Conservation (phyloP, 2,329 filamentous ascomycete genomes). For the Arthrobotrys entomopaga region DNA sequence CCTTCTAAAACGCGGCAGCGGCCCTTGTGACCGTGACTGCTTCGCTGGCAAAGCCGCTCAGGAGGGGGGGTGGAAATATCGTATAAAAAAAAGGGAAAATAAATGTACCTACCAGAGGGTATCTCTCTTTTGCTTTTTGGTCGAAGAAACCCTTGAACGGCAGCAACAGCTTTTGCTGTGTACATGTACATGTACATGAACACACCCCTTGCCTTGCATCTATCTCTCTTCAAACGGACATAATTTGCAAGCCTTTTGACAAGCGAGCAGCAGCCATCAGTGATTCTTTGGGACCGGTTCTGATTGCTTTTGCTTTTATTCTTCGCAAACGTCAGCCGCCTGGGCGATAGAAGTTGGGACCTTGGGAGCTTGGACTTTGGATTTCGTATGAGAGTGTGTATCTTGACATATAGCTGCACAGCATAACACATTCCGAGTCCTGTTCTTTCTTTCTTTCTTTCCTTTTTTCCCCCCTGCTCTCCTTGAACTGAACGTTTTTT, state of each 20-base stretch:
- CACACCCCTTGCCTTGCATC: conserved; percentile 51
- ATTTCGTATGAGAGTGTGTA: not conserved
- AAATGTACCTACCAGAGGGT: too few relatives aligned
- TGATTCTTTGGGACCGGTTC: conserved; percentile 18
- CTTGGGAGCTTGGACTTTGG: too few relatives aligned
- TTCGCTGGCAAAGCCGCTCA: conserved; percentile 54
- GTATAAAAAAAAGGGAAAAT: conserved; percentile 1
- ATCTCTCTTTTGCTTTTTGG: too few relatives aligned
- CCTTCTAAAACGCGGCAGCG: conserved; percentile 55
- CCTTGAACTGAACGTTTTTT: conserved; percentile 31
- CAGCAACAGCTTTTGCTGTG: not conserved
- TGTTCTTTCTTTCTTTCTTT: too few relatives aligned
- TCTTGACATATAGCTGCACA: conserved; percentile 25
- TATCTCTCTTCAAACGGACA: conserved; percentile 4
- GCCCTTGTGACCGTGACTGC: conserved; percentile 56
- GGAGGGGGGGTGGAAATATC: conserved; percentile 27
- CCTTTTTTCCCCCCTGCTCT: too few relatives aligned
- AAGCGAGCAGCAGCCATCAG: conserved; percentile 45
- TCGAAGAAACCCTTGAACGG: too few relatives aligned
- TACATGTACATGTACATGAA: conserved; percentile 52
- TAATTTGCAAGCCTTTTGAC: conserved; percentile 27
- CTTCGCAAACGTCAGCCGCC: not conserved
- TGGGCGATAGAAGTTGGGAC: not conserved
- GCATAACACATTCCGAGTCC: conserved; percentile 33
- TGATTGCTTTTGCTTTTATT: not conserved